These are phyloP conservation scores for Ophiocordyceps camponoti-saundersi DNA, from an alignment of 2,329 filamentous ascomycete species.

Conservation along the genomic window DNA sequence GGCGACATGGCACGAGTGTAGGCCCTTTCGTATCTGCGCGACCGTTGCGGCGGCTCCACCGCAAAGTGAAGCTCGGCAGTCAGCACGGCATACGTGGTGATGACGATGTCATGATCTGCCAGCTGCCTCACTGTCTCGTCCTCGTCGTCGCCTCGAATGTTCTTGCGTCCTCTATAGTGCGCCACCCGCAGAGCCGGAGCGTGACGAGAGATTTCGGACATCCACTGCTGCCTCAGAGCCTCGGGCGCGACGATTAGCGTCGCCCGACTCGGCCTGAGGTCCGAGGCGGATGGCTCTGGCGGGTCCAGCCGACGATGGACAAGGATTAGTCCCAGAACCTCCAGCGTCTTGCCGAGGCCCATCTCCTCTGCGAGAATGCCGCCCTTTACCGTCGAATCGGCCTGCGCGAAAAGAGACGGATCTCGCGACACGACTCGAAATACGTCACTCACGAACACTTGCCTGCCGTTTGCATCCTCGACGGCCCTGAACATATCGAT, in stretches of 20 bases:
- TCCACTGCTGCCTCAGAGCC: constrained; percentile 42
- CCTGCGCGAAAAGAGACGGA: constrained; percentile 21
- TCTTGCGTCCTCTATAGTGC: constrained; percentile 35
- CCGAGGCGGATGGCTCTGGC: constrained; percentile 12
- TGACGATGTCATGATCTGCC: constrained; percentile 36
- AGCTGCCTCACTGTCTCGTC: constrained; percentile 25
- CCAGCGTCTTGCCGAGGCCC: constrained; percentile 68
- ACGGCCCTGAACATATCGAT: constrained; percentile 15
- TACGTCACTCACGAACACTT: constrained; percentile 43
- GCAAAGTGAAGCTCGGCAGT: constrained; percentile 67
- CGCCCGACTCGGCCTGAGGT: constrained; percentile 31
- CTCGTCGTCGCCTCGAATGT: constrained; percentile 16
- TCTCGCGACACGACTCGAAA: constrained; percentile 41
- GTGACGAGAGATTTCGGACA: constrained; percentile 39
- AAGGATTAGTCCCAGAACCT: constrained; percentile 54
- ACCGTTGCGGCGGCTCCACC: constrained; percentile 49
- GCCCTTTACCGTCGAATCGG: constrained; percentile 27
- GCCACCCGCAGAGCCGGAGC: constrained; percentile 39
- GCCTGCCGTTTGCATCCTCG: constrained; percentile 14
- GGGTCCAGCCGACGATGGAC: constrained; percentile 26
- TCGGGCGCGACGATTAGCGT: constrained; percentile 46
- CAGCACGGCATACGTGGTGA: constrained; percentile 56
- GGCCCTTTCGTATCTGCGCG: constrained; percentile 45
- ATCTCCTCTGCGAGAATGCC: constrained; percentile 69
- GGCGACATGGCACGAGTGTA: constrained; percentile 56